Percentiles rank a stretch among this genome's conserved stretches.
These are phyloP conservation scores for Guadua angustifolia DNA, from an alignment of 176 grass and related monocot species.

Conservation along the genomic window DNA sequence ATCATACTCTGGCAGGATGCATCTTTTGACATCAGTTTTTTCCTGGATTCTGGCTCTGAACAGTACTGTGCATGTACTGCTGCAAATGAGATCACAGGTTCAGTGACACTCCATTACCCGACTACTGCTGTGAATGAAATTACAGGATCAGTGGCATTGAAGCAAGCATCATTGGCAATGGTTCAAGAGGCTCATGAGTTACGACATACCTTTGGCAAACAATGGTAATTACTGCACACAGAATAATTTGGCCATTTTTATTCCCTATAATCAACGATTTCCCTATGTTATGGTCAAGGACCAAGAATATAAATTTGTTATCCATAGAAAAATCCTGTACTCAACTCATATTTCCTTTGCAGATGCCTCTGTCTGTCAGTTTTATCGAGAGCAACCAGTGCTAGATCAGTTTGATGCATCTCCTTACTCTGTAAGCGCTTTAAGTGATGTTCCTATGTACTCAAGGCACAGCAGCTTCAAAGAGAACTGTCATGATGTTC, in stretches of 20 bases:
- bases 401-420: conserved; percentile 15
- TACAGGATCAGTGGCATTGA: conserved; percentile 34
- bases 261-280: neutral
- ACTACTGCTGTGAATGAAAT: neutral
- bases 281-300: neutral
- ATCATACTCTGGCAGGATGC: conserved; percentile 40
- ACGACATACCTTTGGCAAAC: neutral
- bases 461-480: conserved; percentile 40
- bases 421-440: neutral
- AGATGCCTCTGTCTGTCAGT: neutral
- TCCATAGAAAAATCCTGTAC: neutral
- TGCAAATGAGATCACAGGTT: conserved; percentile 35
- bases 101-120: conserved; percentile 11
- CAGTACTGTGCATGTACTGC: neutral
- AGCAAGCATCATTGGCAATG: conserved; percentile 17
- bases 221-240: conserved; percentile 22
- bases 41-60: conserved; percentile 13
- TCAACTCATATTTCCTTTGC: conserved; percentile 25
- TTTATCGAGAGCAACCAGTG: neutral
- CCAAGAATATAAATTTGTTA: neutral
- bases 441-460: conserved; percentile 27
- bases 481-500: neutral
- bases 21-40: conserved; percentile 37
- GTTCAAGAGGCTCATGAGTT: conserved; percentile 1
- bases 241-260: neutral